A percentile compares a stretch with the other conserved stretches of the same genome.
phyloP scores from a whole-genome alignment of 139 green algal genomes.

The Chlamydomonas incerta region DNA sequence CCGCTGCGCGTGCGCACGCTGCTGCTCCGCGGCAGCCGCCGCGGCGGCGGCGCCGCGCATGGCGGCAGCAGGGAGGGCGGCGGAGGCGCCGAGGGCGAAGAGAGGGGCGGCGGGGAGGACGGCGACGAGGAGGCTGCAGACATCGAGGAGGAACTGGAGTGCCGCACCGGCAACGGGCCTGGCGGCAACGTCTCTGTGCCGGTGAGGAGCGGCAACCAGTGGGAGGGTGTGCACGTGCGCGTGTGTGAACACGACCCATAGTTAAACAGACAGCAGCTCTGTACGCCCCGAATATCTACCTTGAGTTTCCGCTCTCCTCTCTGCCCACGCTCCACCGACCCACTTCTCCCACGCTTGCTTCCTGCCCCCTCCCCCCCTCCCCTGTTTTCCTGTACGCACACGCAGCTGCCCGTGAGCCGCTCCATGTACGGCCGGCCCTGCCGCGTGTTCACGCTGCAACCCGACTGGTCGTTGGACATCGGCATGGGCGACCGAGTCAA shows the following conservation, averaged over 20 bases:
- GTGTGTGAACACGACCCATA: too few species aligned
- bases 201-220: neutral
- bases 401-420: slow-evolving; percentile 8
- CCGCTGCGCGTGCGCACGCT: too few species aligned
- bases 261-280: too few species aligned
- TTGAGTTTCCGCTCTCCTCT: too few species aligned
- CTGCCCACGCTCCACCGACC: too few species aligned
- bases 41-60: too few species aligned
- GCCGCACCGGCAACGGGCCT: neutral
- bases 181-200: slow-evolving; percentile 13
- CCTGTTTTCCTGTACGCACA: too few species aligned
- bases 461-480: neutral
- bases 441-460: neutral
- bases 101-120: too few species aligned
- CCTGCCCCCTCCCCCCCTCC: neutral
- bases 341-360: neutral
- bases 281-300: too few species aligned
- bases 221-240: neutral
- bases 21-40: too few species aligned
- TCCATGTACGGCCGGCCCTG: slow-evolving; percentile 11
- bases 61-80: too few species aligned
- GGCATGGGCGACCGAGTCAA: neutral
- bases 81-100: too few species aligned
- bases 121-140: neutral
- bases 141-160: neutral